Conservation (phyloP, 371 early-diverging fungal species). For the Phascolomyces articulosus region DNA sequence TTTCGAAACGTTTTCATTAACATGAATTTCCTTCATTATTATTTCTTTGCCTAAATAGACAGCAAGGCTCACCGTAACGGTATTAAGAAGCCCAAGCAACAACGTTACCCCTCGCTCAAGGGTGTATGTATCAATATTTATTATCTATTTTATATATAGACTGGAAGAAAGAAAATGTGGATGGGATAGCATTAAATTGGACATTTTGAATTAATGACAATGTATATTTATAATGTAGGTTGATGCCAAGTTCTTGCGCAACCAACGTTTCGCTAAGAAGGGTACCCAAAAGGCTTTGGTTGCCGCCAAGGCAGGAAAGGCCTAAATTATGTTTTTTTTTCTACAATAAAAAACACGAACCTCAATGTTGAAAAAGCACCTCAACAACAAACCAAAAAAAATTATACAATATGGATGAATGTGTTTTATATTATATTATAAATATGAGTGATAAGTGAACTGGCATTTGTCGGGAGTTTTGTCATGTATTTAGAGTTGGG, state of each 20-base stretch:
- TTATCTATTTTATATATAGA: not conserved
- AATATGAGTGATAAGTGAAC: not conserved
- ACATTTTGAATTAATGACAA: not conserved
- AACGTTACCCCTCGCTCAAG: constrained; percentile 90
- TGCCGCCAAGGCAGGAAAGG: constrained; percentile 26
- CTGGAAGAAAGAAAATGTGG: too few relatives aligned
- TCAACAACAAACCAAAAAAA: not conserved
- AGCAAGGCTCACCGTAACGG: constrained; percentile 98
- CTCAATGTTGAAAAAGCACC: not conserved
- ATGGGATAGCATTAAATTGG: too few relatives aligned
- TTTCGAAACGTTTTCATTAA: too few relatives aligned
- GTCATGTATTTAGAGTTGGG: too few relatives aligned
- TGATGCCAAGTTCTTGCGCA: constrained; percentile 97
- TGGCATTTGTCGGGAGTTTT: not conserved
- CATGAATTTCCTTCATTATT: not conserved
- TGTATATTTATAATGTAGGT: constrained; percentile 45
- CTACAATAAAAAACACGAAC: not conserved
- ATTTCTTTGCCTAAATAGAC: constrained; percentile 48
- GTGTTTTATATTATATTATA: too few relatives aligned
- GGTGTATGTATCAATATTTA: constrained; percentile 66
- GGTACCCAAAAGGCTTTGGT: constrained; percentile 57
- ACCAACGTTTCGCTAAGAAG: constrained; percentile 97
- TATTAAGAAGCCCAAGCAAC: constrained; percentile 93
- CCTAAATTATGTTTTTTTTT: not conserved
- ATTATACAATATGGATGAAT: not conserved